Base-by-base conservation (phyloP, 202 grass and related monocot species). In the Alloteropsis angusta region DNA sequence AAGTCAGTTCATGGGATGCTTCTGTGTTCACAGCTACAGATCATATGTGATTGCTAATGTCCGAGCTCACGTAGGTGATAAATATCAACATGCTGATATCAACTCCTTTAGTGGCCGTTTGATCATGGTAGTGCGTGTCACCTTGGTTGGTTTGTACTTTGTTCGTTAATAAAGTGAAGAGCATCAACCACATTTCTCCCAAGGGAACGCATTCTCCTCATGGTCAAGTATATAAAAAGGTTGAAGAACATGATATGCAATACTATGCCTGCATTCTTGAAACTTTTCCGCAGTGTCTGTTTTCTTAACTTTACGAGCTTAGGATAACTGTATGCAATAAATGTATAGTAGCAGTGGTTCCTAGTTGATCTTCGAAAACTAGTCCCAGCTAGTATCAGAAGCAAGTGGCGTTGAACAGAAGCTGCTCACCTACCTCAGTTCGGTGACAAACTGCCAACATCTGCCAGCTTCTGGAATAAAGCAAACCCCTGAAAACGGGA, bases 41-140 rank as follows among this genome's bases (percentile, higher is more conserved):
- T 82, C 38, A 60, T 78, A 32, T 77, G 21, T 53, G 32, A 45
- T 62, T 61, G 44, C n/a, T 72, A 68, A 78, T 84, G 79, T 50
- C 84, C 86, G 36, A 89, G 74, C 32, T 93, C 74, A 67, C 85
- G 80, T 9, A 94, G 78, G 41, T 90, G 75, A 74, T 85, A 80
- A 86, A 12, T 9, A 4, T 19, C 52, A 54, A 90, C 89, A 88
- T 65, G 88, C 59, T 75, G 74, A 62, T 87, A 75, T 94, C 50
- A 72, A 90, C 92, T 47, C 91, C 91, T 78, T 84, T 90, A 60
- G 83, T 75, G 25, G 92, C 35, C 87, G 90, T 87, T 89, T 97
- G 83, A 94, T 90, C 91, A 94, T 97, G 17, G 89, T 89, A 69
- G 70, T 88, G 54, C 87, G 88, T n/a, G 89, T 90, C 82, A 98